Evolutionary conservation across 257 asterid species (phyloP).

Genomic region (Solanum etuberosum): DNA sequence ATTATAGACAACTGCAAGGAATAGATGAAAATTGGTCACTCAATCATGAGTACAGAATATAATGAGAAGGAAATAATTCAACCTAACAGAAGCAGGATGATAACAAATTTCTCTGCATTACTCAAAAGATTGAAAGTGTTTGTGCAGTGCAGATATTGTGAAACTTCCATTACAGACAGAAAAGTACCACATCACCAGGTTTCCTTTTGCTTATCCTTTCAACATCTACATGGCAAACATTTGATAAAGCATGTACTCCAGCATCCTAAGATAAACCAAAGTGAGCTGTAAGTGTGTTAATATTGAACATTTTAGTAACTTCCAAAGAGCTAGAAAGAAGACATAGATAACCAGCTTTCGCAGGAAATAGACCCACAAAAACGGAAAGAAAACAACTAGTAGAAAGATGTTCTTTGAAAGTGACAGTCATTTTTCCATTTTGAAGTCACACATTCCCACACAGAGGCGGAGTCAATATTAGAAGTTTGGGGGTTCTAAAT

Average conservation of each 20-base stretch:
- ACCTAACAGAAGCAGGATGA: not conserved
- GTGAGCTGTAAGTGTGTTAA: not conserved
- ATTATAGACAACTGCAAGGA: not conserved
- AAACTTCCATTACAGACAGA: not conserved
- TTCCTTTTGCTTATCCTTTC: slow-evolving; percentile 95
- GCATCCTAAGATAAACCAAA: slow-evolving; percentile 47
- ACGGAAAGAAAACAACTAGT: not conserved
- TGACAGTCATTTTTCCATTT: not conserved
- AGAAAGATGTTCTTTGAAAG: not conserved
- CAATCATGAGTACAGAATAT: not conserved
- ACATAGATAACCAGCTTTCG: not conserved
- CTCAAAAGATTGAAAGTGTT: not conserved
- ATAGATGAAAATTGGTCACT: not conserved
- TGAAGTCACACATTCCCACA: not conserved
- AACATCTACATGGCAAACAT: slow-evolving; percentile 87
- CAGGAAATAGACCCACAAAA: not conserved
- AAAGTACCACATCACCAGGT: slow-evolving; percentile 74
- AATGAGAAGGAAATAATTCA: not conserved
- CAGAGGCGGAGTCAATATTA: no score
- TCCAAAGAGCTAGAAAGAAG: not conserved
- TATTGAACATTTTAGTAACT: not conserved
- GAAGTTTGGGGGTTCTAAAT: no score
- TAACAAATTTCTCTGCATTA: not conserved
- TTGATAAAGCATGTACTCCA: slow-evolving; percentile 88
- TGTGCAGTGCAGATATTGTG: not conserved